Percentiles rank a stretch among this genome's conserved stretches.
These are phyloP conservation scores for Domatiomyces catenatus DNA, from an alignment of 2,329 filamentous ascomycete genomes.

Conservation along the genomic window DNA sequence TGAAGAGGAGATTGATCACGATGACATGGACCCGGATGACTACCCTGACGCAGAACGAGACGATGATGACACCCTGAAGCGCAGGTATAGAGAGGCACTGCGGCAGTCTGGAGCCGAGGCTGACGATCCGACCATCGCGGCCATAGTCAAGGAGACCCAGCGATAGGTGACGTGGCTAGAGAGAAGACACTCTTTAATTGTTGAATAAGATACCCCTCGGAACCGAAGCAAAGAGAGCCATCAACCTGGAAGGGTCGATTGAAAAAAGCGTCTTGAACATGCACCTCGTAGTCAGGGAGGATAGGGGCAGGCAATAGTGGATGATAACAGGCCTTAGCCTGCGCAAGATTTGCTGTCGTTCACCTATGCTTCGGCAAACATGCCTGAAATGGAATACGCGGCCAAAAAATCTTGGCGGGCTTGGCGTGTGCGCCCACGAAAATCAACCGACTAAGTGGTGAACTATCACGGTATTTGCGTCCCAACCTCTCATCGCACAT, in stretches of 20 bases:
- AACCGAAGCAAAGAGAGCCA: too few species aligned
- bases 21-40: slow-evolving; percentile 30
- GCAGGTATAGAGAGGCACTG: slow-evolving; percentile 65
- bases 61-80: slow-evolving; percentile 50
- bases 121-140: slow-evolving; percentile 35
- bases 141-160: slow-evolving; percentile 9
- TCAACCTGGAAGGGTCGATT: background rate
- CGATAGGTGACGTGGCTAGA: slow-evolving; percentile 3
- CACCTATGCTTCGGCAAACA: background rate
- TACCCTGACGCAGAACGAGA: slow-evolving; percentile 42
- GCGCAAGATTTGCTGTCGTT: too few species aligned
- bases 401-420: background rate
- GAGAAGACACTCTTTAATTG: background rate
- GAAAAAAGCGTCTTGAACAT: background rate
- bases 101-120: slow-evolving; percentile 35
- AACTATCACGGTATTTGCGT: background rate
- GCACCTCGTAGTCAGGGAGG: too few species aligned
- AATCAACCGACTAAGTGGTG: background rate
- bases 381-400: background rate
- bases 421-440: background rate
- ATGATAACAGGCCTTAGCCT: background rate
- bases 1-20: slow-evolving; percentile 25
- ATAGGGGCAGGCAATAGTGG: background rate
- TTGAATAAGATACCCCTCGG: background rate
- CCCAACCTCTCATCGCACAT: background rate